Evolutionary conservation across 768 basidiomycete genomes (phyloP).

Genomic region (Naematelia encephala): DNA sequence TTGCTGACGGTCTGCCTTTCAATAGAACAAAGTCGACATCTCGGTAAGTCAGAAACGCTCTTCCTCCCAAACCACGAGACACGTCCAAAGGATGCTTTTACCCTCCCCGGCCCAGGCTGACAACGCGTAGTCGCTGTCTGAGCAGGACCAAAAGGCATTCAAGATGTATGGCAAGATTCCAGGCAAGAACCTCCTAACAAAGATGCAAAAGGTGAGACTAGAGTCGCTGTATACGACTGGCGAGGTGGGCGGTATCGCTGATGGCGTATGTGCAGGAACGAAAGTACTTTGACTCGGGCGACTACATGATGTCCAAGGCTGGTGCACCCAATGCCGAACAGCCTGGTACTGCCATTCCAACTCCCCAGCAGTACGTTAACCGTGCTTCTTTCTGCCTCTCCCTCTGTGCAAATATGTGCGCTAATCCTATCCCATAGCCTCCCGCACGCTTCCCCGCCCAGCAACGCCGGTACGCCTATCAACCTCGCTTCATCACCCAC

Average conservation of each 20-base stretch:
- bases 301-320: conserved; percentile 95
- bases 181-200: conserved; percentile 86
- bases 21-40: conserved; percentile 89
- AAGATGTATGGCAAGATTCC: conserved; percentile 92
- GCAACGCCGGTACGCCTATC: conserved; percentile 46
- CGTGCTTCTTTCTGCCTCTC: conserved; percentile 2
- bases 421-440: conserved; percentile 58
- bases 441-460: conserved; percentile 79
- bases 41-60: conserved; percentile 70
- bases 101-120: conserved; percentile 7
- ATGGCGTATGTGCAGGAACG: conserved; percentile 65
- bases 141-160: conserved; percentile 88
- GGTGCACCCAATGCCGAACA: conserved; percentile 77
- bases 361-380: conserved; percentile 80
- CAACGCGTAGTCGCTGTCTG: conserved; percentile 52
- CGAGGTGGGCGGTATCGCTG: conserved; percentile 9
- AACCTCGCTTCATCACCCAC: conserved; percentile 33
- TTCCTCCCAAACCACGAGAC: too few relatives aligned
- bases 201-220: conserved; percentile 83
- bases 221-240: background rate
- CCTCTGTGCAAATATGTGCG: background rate
- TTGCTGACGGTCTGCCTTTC: conserved; percentile 61
- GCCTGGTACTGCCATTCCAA: conserved; percentile 96
- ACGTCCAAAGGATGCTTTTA: background rate
- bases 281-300: conserved; percentile 99